These are phyloP conservation scores for Plicaturopsis crispa DNA, from an alignment of 768 basidiomycete species.

Conservation along the genomic window DNA sequence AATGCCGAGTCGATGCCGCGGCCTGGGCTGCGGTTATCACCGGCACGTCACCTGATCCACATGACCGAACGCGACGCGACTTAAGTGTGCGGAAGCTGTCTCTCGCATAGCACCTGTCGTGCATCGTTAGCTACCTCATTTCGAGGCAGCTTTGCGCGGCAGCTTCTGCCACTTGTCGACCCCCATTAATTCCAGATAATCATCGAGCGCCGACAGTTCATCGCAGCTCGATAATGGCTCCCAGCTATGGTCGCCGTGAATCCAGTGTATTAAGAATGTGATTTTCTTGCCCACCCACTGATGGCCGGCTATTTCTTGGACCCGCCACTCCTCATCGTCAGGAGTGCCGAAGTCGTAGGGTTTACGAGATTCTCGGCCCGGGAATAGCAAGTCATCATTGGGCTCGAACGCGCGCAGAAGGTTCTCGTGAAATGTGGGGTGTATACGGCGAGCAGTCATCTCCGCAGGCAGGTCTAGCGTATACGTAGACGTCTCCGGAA, in stretches of 20 bases:
- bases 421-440: constrained; percentile 18
- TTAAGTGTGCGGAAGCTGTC: no score
- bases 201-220: constrained; percentile 5
- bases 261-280: constrained; percentile 10
- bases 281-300: constrained; percentile 2
- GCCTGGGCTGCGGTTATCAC: no score
- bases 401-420: constrained; percentile 13
- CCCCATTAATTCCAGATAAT: constrained; percentile 5
- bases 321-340: constrained; percentile 12
- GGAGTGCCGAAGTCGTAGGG: constrained; percentile 28
- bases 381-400: constrained; percentile 21
- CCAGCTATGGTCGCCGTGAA: constrained; percentile 8
- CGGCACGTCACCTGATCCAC: no score
- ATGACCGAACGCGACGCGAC: no score
- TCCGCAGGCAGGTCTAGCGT: constrained; percentile 16
- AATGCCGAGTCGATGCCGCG: no score
- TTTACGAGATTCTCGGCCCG: constrained; percentile 11
- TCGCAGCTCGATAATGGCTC: constrained; percentile 4
- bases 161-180: constrained; percentile 5
- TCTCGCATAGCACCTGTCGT: no score
- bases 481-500: constrained; percentile 12
- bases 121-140: no score
- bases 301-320: constrained; percentile 13
- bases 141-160: no score
- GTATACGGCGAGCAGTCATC: constrained; percentile 13